Conservation (phyloP, 192 early-diverging fungal genomes). For the Spizellomyces punctatus region DNA sequence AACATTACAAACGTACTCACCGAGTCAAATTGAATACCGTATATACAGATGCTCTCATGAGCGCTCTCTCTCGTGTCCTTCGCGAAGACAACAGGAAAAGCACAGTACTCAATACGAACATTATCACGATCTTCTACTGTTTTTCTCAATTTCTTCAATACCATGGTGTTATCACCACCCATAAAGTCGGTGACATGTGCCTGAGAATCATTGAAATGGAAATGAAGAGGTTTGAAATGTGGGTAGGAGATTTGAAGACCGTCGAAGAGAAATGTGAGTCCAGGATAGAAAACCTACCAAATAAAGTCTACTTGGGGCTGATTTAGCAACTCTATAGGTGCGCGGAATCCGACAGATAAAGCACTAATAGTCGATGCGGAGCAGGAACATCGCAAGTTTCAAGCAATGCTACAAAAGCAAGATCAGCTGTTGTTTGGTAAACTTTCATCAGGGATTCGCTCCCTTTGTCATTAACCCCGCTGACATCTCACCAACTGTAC, state of each 20-base stretch:
- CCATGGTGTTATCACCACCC: conserved; percentile 54
- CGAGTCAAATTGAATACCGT: neutral
- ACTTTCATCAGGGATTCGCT: neutral
- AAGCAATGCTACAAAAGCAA: conserved; percentile 58
- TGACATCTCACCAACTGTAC: neutral
- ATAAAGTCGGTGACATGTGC: conserved; percentile 67
- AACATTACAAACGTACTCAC: neutral
- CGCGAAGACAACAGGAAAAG: conserved; percentile 56
- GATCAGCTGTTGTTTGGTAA: conserved; percentile 62
- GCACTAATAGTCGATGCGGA: conserved; percentile 38
- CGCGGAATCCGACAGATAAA: conserved; percentile 41
- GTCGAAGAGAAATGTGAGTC: conserved; percentile 43
- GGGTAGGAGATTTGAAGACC: conserved; percentile 46
- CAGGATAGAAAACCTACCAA: neutral
- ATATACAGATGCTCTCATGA: conserved; percentile 39
- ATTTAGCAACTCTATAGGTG: conserved; percentile 11
- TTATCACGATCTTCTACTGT: conserved; percentile 60
- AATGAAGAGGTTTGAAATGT: conserved; percentile 46
- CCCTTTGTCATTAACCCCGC: neutral
- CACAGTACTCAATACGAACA: conserved; percentile 59
- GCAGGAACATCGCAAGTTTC: conserved; percentile 56
- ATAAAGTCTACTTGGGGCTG: neutral
- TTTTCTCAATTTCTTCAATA: conserved; percentile 59
- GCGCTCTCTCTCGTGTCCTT: conserved; percentile 57
- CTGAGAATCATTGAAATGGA: conserved; percentile 53